Evolutionary conservation across 2,329 filamentous ascomycete genomes (phyloP), one percentile per base, ranked within the genome.

Genomic region (Botryotinia calthae): DNA sequence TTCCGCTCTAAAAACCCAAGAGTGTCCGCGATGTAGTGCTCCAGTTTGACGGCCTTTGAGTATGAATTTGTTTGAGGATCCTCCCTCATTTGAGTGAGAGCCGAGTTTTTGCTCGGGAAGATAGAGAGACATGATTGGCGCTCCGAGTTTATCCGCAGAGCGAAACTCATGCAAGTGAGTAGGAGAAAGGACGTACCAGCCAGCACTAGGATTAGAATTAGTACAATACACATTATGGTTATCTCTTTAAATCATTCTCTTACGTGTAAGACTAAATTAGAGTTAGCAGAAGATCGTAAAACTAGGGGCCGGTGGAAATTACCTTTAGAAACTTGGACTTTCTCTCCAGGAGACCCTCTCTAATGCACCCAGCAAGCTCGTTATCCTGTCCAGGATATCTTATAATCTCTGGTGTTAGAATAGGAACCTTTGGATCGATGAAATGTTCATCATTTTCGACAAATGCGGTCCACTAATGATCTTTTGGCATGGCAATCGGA

Each of bases 81-180:
- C 95, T 66, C 89, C 91, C 73, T 90, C 89, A 74, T 90, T 88
- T 16, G 95, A 98, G 81, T 97, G 94, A 51, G 95, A 97, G 54
- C 96, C 96, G 73, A 99, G 87, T 81, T 97, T 98, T 83, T 98
- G 96, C 78, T 98, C 96, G 10, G 93, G 93, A 42, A 99, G 88
- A 81, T 96, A 97, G 72, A 99, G 86, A 59, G 96, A 98, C 95
- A 99, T 98, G 81, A 98, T 89, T 0, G 96, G 96, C 56, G 93
- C 91, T 82, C 96, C 93, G 74, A 89, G 92, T 81, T 95, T 95
- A 83, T 98, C 95, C 77, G 94, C 94, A n/a, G 94, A 97, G 82
- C 97, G 98, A 88, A 98, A 99, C 83, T 99, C 96, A 84, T 99
- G 96, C 34, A 99, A 87, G 83, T 99, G 96, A 72, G 96, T 98